Evolutionary conservation across 805 yeast species (phyloP).

Genomic region (Candida nitratophila): DNA sequence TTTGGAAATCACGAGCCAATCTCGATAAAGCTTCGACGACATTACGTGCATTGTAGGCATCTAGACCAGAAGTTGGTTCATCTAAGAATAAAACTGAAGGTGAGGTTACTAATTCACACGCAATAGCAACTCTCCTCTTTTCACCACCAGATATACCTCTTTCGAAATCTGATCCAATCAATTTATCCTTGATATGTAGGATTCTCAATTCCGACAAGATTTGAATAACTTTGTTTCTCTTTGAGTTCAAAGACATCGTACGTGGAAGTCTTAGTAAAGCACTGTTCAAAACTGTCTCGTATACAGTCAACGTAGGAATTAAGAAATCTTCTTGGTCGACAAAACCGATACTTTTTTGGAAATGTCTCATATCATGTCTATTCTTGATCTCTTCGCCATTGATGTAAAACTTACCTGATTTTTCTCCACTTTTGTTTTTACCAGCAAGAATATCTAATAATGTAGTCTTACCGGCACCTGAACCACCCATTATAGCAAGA

Average conservation of each 20-base stretch:
- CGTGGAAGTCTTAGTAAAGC: conserved; percentile 85
- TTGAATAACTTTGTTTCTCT: conserved; percentile 74
- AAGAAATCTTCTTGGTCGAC: conserved; percentile 94
- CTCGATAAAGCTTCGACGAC: conserved; percentile 81
- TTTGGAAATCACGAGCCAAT: conserved; percentile 69
- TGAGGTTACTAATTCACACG: conserved; percentile 86
- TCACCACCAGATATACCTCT: conserved; percentile 95
- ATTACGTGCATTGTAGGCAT: conserved; percentile 86
- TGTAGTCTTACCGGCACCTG: conserved; percentile 98
- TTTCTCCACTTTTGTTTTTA: conserved; percentile 71
- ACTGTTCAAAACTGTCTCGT: conserved; percentile 89
- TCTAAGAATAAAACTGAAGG: conserved; percentile 80
- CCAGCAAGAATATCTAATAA: conserved; percentile 85
- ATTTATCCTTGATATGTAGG: conserved; percentile 69
- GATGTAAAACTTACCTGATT: conserved; percentile 60
- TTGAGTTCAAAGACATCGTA: conserved; percentile 64
- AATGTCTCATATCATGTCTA: conserved; percentile 31
- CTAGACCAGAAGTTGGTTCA: conserved; percentile 95
- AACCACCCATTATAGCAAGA: conserved; percentile 95
- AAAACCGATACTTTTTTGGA: conserved; percentile 73
- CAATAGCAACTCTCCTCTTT: conserved; percentile 85
- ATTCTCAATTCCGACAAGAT: conserved; percentile 84
- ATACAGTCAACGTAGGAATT: conserved; percentile 89
- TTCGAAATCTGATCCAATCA: conserved; percentile 82
- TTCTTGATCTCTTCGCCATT: conserved; percentile 52